Evolutionary conservation across 139 green algal species (phyloP).

Genomic region (Chlorokybus atmophyticus): DNA sequence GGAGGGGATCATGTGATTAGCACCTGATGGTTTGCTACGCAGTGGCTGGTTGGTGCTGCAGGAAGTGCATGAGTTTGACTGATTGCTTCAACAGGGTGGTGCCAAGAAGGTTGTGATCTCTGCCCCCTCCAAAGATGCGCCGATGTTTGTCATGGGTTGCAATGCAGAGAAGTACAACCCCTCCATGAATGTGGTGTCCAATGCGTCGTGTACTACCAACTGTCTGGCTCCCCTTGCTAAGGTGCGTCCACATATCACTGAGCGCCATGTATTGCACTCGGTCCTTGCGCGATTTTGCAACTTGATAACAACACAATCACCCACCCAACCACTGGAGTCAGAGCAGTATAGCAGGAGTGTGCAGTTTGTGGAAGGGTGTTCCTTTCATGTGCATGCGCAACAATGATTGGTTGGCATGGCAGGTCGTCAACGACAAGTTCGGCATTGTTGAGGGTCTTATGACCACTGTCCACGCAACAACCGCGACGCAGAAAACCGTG

Average conservation of each 20-base stretch:
- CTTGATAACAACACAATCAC: no score
- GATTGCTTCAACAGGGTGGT: slow-evolving; percentile 28
- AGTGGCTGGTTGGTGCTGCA: no score
- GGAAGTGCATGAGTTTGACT: no score
- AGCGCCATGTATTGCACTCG: no score
- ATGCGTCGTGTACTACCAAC: slow-evolving; percentile 92
- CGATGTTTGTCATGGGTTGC: slow-evolving; percentile 93
- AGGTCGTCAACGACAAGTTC: slow-evolving; percentile 63
- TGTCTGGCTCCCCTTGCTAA: slow-evolving; percentile 83
- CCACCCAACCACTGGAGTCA: no score
- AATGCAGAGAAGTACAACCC: slow-evolving; percentile 78
- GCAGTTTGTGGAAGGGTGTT: no score
- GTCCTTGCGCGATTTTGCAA: no score
- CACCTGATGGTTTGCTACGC: no score
- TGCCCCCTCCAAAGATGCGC: slow-evolving; percentile 67
- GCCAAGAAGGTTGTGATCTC: slow-evolving; percentile 92
- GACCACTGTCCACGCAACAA: slow-evolving; percentile 89
- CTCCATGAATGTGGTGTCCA: slow-evolving; percentile 46
- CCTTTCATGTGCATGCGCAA: no score
- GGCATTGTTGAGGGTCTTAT: slow-evolving; percentile 65
- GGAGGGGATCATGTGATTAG: no score
- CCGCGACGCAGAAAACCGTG: slow-evolving; percentile 91
- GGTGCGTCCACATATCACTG: slow-evolving; percentile 5
- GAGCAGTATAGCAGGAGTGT: no score
- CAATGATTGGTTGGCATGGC: no score